Conservation (phyloP, 768 basidiomycete species). For the Candolleomyces efflorescens region DNA sequence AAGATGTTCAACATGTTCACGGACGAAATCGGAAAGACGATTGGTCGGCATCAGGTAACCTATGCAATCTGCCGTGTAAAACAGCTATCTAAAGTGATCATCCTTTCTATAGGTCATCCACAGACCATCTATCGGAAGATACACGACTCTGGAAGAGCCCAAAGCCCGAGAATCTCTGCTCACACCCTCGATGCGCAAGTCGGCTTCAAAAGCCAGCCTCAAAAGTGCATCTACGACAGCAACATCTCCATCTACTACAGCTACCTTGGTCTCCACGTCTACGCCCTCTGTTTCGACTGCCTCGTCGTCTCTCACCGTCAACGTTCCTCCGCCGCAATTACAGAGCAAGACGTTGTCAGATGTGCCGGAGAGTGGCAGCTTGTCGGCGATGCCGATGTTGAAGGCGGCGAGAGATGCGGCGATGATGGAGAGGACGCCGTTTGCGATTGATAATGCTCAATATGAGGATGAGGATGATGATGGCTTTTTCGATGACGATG, state of each 20-base stretch:
- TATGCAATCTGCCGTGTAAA: too few species aligned
- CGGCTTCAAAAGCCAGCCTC: conserved; percentile 53
- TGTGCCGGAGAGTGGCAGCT: conserved; percentile 35
- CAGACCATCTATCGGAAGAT: conserved; percentile 82
- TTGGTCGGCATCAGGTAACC: conserved; percentile 79
- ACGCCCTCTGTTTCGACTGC: conserved; percentile 21
- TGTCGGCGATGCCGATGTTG: conserved; percentile 62
- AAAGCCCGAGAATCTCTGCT: conserved; percentile 85
- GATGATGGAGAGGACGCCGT: conserved; percentile 87
- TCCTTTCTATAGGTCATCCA: conserved; percentile 41
- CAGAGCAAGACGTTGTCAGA: conserved; percentile 21
- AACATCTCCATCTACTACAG: background rate
- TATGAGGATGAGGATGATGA: conserved; percentile 77
- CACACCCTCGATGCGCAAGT: conserved; percentile 61
- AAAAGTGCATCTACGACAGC: conserved; percentile 5
- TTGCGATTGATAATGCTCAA: conserved; percentile 94
- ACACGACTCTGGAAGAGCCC: conserved; percentile 81
- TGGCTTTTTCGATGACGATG: conserved; percentile 59
- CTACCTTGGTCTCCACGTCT: conserved; percentile 9
- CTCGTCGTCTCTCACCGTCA: conserved; percentile 49
- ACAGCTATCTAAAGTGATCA: too few species aligned
- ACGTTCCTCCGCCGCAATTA: conserved; percentile 28
- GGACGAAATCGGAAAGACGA: conserved; percentile 91
- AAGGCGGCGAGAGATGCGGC: conserved; percentile 79
- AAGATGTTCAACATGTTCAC: conserved; percentile 91